A percentile compares a stretch with the other conserved stretches of the same genome.
phyloP scores from a whole-genome alignment of 2,329 filamentous ascomycete species.

The Claviceps paspali region DNA sequence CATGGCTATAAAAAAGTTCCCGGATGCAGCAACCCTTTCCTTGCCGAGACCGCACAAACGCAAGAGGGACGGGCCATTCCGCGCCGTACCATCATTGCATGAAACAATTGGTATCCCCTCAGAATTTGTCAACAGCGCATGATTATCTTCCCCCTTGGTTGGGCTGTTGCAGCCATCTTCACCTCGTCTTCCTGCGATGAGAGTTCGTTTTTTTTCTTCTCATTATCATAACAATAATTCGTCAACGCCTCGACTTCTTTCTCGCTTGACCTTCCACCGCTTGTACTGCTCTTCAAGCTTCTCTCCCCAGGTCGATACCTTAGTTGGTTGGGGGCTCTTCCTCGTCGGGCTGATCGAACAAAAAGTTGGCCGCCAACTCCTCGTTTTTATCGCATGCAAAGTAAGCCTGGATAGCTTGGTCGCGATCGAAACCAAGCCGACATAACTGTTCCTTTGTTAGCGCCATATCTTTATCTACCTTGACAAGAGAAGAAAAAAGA shows the following conservation, averaged over 20 bases:
- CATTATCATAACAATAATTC: constrained; percentile 4
- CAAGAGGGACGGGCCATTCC: not conserved
- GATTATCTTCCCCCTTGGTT: not conserved
- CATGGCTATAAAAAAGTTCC: not conserved
- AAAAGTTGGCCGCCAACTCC: constrained; percentile 91
- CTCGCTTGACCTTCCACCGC: too few relatives aligned
- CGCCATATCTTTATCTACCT: not conserved
- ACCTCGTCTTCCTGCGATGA: not conserved
- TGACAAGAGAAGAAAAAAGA: not conserved
- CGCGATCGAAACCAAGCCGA: constrained; percentile 81
- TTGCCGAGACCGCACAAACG: not conserved
- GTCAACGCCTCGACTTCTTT: not conserved
- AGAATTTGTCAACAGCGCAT: too few relatives aligned
- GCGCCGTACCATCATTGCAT: not conserved
- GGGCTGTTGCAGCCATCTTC: not conserved
- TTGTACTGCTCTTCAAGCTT: not conserved
- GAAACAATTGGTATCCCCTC: too few relatives aligned
- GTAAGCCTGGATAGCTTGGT: constrained; percentile 93
- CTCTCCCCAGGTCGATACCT: constrained; percentile 8
- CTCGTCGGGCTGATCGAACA: constrained; percentile 93
- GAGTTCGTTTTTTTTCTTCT: constrained; percentile 2
- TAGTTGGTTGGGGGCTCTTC: constrained; percentile 41
- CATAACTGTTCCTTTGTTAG: constrained; percentile 47
- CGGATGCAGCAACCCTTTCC: not conserved
- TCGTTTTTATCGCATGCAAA: constrained; percentile 99